phyloP scores from a whole-genome alignment of 148 eudicot genomes.

The Amaranthus cruentus region DNA sequence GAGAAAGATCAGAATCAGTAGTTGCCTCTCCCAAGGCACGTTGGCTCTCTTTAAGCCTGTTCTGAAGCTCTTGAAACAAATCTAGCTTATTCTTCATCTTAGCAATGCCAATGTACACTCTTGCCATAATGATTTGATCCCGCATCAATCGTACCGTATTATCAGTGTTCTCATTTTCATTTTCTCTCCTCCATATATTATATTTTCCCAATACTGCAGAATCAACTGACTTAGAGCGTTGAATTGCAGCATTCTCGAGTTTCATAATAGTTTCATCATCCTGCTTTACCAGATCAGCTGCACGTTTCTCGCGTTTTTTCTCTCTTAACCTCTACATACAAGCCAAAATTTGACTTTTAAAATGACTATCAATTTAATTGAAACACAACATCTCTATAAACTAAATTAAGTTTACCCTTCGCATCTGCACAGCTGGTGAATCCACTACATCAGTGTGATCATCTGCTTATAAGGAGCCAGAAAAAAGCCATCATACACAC shows the following conservation, averaged over 20 bases:
- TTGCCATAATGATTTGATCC: conserved; percentile 94
- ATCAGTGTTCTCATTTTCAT: conserved; percentile 83
- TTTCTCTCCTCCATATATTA: conserved; percentile 88
- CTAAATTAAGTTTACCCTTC: conserved; percentile 57
- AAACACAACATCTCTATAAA: conserved; percentile 6
- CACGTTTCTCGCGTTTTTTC: conserved; percentile 73
- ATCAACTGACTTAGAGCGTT: conserved; percentile 88
- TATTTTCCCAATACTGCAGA: conserved; percentile 93
- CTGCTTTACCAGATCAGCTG: conserved; percentile 65
- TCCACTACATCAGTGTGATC: conserved; percentile 47
- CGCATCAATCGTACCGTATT: conserved; percentile 82
- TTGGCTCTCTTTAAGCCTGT: conserved; percentile 82
- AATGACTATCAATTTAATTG: conserved; percentile 10
- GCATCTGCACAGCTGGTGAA: conserved; percentile 53
- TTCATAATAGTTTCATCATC: conserved; percentile 75
- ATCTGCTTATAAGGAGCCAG: conserved; percentile 36
- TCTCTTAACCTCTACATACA: conserved; percentile 71
- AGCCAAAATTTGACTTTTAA: conserved; percentile 7
- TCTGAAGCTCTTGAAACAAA: conserved; percentile 73
- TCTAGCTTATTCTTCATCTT: conserved; percentile 64
- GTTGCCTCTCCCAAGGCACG: conserved; percentile 80
- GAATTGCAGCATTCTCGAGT: conserved; percentile 95
- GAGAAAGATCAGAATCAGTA: conserved; percentile 71
- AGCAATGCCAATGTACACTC: conserved; percentile 80
- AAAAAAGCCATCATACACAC: background rate